phyloP scores from a whole-genome alignment of 2,329 filamentous ascomycete genomes.

The Harringtonia lauricola region DNA sequence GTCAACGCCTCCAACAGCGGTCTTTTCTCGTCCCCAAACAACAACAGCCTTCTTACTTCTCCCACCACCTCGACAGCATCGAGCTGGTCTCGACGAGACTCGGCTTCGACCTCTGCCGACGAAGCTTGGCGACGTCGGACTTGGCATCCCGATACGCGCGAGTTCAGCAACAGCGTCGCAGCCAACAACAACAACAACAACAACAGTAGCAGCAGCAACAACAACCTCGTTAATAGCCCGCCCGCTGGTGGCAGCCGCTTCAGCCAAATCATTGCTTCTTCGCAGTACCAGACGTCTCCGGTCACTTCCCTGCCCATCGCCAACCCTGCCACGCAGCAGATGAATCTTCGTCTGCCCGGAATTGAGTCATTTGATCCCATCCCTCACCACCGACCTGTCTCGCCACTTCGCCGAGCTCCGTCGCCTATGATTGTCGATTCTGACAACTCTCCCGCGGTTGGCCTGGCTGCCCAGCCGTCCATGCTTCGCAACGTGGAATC shows the following conservation, averaged over 20 bases:
- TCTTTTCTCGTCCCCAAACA: conserved; percentile 44
- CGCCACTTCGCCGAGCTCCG: conserved; percentile 51
- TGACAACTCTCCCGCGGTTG: conserved; percentile 17
- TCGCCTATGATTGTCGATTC: conserved; percentile 72
- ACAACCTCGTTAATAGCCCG: too few species aligned
- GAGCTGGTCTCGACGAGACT: conserved; percentile 54
- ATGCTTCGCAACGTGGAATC: conserved; percentile 19
- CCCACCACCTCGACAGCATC: conserved; percentile 53
- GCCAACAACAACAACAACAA: too few species aligned
- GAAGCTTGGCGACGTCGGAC: conserved; percentile 75
- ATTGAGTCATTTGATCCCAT: conserved; percentile 86
- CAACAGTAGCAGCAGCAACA: conserved; percentile 18
- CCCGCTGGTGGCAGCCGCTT: conserved; percentile 58
- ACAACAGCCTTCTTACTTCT: conserved; percentile 44
- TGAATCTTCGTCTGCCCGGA: conserved; percentile 62
- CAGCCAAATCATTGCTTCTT: conserved; percentile 64
- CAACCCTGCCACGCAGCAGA: conserved; percentile 37
- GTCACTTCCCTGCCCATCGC: conserved; percentile 35
- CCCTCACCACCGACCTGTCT: conserved; percentile 48
- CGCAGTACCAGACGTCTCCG: conserved; percentile 30
- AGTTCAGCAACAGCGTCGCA: conserved; percentile 27
- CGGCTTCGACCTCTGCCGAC: conserved; percentile 50
- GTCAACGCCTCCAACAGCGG: conserved; percentile 42
- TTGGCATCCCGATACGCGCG: conserved; percentile 75
- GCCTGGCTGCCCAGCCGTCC: conserved; percentile 9